Percentiles rank a stretch among this genome's conserved stretches.
Conservation (phyloP, 495 filamentous ascomycete genomes). For the Aspergillus sparsus region DNA sequence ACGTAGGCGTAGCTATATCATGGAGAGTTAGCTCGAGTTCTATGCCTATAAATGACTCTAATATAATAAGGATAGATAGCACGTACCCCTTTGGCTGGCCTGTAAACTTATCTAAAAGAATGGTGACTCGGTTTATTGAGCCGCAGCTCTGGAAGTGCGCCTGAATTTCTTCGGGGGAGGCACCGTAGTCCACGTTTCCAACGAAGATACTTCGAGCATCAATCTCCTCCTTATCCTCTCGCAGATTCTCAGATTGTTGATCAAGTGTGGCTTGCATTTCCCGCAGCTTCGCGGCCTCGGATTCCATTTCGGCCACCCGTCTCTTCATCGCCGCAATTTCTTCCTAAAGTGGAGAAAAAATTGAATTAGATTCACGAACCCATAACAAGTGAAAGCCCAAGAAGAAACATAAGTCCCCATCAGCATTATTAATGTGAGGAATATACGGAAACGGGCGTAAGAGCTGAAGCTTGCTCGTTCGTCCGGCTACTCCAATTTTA, state of each 20-base stretch:
- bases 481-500: neutral
- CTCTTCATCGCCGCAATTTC: slow-evolving; percentile 98
- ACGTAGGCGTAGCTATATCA: slow-evolving; percentile 91
- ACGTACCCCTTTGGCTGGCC: slow-evolving; percentile 97
- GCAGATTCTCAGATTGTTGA: slow-evolving; percentile 75
- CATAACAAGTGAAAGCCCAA: too few species aligned
- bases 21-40: slow-evolving; percentile 46
- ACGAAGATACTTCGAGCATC: slow-evolving; percentile 97
- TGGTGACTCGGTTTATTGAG: slow-evolving; percentile 97
- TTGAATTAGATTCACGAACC: slow-evolving; percentile 1
- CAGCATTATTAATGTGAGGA: neutral
- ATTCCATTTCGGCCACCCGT: slow-evolving; percentile 98
- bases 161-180: slow-evolving; percentile 97
- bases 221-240: slow-evolving; percentile 93
- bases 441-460: slow-evolving; percentile 2
- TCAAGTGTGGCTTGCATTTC: slow-evolving; percentile 95
- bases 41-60: neutral
- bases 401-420: too few species aligned
- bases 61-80: too few species aligned
- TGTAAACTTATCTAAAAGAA: slow-evolving; percentile 95
- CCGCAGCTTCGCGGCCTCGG: slow-evolving; percentile 89
- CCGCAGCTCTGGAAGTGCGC: slow-evolving; percentile 98
- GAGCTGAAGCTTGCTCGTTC: slow-evolving; percentile 2
- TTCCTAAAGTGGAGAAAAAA: slow-evolving; percentile 54
- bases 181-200: slow-evolving; percentile 97